phyloP scores from a whole-genome alignment of 345 rosid species.

The Eucalyptus curtisii region DNA sequence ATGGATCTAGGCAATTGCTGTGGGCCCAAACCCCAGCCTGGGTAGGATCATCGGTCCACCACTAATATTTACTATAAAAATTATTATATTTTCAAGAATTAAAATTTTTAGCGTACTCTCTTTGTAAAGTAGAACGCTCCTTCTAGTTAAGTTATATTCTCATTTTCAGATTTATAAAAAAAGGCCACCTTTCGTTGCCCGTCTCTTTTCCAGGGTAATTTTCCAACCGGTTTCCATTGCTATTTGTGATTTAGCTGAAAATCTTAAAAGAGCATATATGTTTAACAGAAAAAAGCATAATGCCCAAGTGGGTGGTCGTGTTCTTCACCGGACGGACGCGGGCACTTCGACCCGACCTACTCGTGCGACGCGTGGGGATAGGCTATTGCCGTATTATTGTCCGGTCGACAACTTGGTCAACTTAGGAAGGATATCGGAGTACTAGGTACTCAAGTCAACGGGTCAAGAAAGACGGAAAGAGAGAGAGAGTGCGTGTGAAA shows the following conservation, averaged over 20 bases:
- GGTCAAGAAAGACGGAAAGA: not conserved
- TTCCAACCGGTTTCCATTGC: not conserved
- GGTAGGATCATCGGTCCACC: not conserved
- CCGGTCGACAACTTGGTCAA: not conserved
- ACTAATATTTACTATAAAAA: not conserved
- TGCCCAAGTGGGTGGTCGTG: not conserved
- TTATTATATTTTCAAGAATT: not conserved
- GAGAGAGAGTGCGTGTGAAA: not conserved
- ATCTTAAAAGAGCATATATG: not conserved
- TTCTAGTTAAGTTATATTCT: not conserved
- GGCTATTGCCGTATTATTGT: not conserved
- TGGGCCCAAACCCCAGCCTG: not conserved
- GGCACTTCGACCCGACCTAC: not conserved
- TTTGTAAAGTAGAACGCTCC: not conserved
- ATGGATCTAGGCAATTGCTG: not conserved
- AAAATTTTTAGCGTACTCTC: not conserved
- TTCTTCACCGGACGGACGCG: not conserved
- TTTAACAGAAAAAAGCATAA: not conserved
- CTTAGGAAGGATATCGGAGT: not conserved
- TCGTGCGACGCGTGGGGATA: not conserved
- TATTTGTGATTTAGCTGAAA: not conserved
- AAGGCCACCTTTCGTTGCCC: not conserved
- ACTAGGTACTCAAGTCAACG: not conserved
- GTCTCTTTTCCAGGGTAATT: not conserved
- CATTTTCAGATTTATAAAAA: not conserved